These are phyloP conservation scores for Macrolepiota dolichaula DNA, from an alignment of 768 basidiomycete species.

Conservation along the genomic window DNA sequence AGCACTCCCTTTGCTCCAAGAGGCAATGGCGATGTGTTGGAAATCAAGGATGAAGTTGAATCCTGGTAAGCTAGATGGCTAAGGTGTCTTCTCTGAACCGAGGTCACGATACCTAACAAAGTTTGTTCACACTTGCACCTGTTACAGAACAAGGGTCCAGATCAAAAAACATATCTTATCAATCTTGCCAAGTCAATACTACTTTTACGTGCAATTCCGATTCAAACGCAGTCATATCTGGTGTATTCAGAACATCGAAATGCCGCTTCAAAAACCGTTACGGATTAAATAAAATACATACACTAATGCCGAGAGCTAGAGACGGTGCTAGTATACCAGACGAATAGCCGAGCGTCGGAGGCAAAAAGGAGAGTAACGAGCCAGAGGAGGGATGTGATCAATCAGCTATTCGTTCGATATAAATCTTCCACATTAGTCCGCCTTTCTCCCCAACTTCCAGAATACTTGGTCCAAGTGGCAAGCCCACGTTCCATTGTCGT, in stretches of 20 bases:
- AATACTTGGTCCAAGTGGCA: conserved; percentile 55
- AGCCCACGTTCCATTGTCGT: conserved; percentile 60
- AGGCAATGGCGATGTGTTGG: not conserved
- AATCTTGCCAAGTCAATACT: not conserved
- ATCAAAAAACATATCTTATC: conserved; percentile 6
- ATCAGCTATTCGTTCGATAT: conserved; percentile 44
- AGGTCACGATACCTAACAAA: conserved; percentile 1
- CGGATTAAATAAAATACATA: conserved; percentile 5
- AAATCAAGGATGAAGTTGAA: not conserved
- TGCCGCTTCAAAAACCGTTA: not conserved
- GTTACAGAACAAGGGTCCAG: not conserved
- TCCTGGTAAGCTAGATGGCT: not conserved
- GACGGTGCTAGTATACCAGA: not conserved
- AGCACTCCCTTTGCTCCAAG: not conserved
- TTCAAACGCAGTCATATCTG: not conserved
- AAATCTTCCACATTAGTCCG: conserved; percentile 69
- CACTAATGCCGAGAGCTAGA: not conserved
- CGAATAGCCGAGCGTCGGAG: not conserved
- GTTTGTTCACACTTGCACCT: not conserved
- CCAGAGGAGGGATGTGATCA: not conserved
- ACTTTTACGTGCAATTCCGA: not conserved
- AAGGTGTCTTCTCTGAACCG: not conserved
- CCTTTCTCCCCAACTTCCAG: conserved; percentile 74
- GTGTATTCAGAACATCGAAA: not conserved
- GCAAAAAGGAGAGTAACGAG: not conserved